Conservation (phyloP, 192 early-diverging fungal genomes). For the Chytriomyces sp. region DNA sequence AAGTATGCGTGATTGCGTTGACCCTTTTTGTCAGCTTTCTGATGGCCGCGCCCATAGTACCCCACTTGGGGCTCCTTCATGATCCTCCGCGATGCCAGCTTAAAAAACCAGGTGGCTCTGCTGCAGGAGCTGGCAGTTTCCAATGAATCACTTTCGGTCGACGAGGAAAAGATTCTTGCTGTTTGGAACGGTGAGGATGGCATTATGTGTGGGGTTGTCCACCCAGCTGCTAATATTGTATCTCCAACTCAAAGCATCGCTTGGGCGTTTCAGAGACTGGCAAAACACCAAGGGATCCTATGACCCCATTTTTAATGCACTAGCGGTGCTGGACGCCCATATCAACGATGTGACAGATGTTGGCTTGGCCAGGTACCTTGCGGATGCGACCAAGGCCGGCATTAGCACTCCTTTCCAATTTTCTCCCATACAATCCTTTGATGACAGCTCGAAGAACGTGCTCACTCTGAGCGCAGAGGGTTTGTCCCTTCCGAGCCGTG, state of each 20-base stretch:
- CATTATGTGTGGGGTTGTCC: too few relatives aligned
- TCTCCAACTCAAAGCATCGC: too few relatives aligned
- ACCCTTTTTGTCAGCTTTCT: neutral
- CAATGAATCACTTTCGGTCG: neutral
- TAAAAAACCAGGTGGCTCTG: conserved; percentile 11
- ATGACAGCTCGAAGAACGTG: conserved; percentile 3
- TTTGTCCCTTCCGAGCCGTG: conserved; percentile 15
- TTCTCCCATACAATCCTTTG: neutral
- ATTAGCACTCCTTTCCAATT: neutral
- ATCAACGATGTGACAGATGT: neutral
- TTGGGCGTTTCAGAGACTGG: conserved; percentile 16
- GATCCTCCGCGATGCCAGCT: conserved; percentile 1
- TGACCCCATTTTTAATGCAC: neutral
- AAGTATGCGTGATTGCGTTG: neutral
- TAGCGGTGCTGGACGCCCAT: neutral
- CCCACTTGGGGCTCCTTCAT: conserved; percentile 20
- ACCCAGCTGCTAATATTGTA: too few relatives aligned
- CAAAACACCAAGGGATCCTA: neutral
- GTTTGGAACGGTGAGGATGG: conserved; percentile 4
- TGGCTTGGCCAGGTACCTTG: conserved; percentile 6
- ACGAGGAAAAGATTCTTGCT: conserved; percentile 8
- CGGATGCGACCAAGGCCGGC: neutral
- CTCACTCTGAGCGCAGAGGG: neutral
- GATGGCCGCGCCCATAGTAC: neutral
- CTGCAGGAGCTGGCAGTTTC: conserved; percentile 3